Evolutionary conservation across 257 asterid species (phyloP), one percentile per base, ranked within the genome.

Genomic region (Fraxinus pennsylvanica): DNA sequence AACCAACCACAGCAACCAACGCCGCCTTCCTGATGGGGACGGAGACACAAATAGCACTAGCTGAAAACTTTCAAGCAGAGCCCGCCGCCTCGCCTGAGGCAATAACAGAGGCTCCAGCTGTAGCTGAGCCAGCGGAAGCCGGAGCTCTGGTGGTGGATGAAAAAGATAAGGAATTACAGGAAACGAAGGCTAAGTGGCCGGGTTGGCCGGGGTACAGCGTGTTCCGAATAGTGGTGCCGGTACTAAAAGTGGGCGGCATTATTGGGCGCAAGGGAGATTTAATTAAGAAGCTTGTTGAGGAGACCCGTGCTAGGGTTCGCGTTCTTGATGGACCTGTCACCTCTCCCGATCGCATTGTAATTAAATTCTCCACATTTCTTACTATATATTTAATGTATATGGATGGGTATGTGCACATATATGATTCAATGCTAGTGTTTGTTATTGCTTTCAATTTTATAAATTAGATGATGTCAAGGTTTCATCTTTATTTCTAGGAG

Each of bases 221-320:
- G 10, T 88, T 74, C 39, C 22, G 90, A 22, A 50, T 88, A 12
- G 76, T 88, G 27, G 89, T 88, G 7, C 90, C 92, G 12, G 84
- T 81, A 17, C 67, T 74, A 21, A 88, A 86, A n/a, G 90, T 88
- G 9, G 92, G 87, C 17, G 77, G 90, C 39, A 84, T 88, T 69
- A 86, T 88, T 73, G 92, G 90, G 71, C 87, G 89, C 2, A 84
- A 83, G 50, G 92, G 90, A 6, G 92, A 88, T 65, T 81, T 86
- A 32, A 79, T 88, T 4, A 86, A 84, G 83, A 88, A 78, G 84
- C 77, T 84, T 78, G 80, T 85, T 30, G 90, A 86, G 50, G 89
- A 88, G 68, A 86, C 90, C 0, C 78, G 83, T 0, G 89, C 90
- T 9, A 43, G 77, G 12, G 72, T 88, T 77, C 87, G 87, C 2